Base-by-base conservation (phyloP, 164 flowering plant genomes). In the Cinnamomum micranthum region DNA sequence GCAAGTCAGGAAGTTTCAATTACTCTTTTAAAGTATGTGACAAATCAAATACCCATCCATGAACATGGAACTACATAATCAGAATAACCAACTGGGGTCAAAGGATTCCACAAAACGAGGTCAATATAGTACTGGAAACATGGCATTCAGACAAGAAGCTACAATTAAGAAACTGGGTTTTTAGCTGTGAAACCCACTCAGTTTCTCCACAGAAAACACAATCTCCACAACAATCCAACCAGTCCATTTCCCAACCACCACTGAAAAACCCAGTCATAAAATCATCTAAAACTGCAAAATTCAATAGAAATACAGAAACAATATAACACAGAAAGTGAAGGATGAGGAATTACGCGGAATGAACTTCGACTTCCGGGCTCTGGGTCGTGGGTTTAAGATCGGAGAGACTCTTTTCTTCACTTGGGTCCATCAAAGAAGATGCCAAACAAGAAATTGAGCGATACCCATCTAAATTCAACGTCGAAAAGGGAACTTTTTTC, bases 341-440 rank as follows among this genome's bases (percentile, higher is more conserved):
- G n/a, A 65, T 23, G 20, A 31, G 13, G 3, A 25, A 25, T 31
- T 76, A 83, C 87, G 79, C 11, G 76, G 71, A 78, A 65, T 76
- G 76, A 75, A 85, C 83, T 73, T 80, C 76, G 67, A 72, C 28
- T n/a, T 69, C 70, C 11, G 77, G 69, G 55, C 22, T 60, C 31
- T 58, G 41, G 15, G 60, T 13, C 6, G 11, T 28, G 17, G 71
- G 19, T 5, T 9, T 50, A 13, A 25, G 10, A 71, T 51, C 59
- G 24, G 73, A 28, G 64, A 50, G 14, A 50, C 62, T 58, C 23
- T 64, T 68, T n/a, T 65, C 82, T 23, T 71, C 75, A 47, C 62
- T 19, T 63, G 74, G 81, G 67, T 75, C 71, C 28, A 65, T 68
- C 65, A 73, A 71, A 70, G 77, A 69, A 72, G 77, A 74, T 50